Conservation (phyloP, 2,329 filamentous ascomycete species). For the Colletotrichum neosansevieriae region DNA sequence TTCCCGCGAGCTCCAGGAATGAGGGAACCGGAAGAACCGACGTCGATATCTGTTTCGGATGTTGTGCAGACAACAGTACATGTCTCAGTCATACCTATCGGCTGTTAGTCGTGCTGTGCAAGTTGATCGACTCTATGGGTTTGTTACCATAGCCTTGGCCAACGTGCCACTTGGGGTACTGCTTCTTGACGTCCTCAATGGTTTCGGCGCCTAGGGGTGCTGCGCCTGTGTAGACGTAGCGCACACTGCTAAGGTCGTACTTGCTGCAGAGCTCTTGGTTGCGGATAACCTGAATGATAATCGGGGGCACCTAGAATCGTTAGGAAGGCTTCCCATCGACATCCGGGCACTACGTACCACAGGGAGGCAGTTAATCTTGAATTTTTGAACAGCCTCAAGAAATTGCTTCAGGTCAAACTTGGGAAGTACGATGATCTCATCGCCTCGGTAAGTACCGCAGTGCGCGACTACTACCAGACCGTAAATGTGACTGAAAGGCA, state of each 20-base stretch:
- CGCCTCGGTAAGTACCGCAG: constrained; percentile 75
- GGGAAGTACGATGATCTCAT: constrained; percentile 77
- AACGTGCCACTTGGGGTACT: constrained; percentile 74
- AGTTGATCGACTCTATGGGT: neutral
- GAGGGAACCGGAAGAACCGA: constrained; percentile 77
- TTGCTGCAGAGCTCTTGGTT: constrained; percentile 69
- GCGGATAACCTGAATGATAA: constrained; percentile 80
- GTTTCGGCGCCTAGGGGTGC: constrained; percentile 80
- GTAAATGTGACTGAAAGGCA: constrained; percentile 88
- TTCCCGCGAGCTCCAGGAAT: constrained; percentile 73
- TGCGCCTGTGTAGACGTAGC: constrained; percentile 76
- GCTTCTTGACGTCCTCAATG: constrained; percentile 68
- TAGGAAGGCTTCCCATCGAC: neutral
- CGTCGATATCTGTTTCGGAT: constrained; percentile 69
- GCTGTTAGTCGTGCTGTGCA: neutral
- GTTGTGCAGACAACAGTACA: constrained; percentile 74
- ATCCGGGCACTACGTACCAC: constrained; percentile 61
- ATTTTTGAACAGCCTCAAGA: constrained; percentile 73
- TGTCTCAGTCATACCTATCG: constrained; percentile 77
- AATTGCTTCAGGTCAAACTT: constrained; percentile 80
- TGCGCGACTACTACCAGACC: constrained; percentile 79
- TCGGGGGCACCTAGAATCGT: constrained; percentile 74
- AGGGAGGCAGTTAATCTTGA: constrained; percentile 75
- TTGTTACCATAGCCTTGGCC: constrained; percentile 77
- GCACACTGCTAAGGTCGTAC: constrained; percentile 78